These are phyloP conservation scores for Yamadazyma dushanensis DNA, from an alignment of 1,139 yeast genomes.

Conservation along the genomic window DNA sequence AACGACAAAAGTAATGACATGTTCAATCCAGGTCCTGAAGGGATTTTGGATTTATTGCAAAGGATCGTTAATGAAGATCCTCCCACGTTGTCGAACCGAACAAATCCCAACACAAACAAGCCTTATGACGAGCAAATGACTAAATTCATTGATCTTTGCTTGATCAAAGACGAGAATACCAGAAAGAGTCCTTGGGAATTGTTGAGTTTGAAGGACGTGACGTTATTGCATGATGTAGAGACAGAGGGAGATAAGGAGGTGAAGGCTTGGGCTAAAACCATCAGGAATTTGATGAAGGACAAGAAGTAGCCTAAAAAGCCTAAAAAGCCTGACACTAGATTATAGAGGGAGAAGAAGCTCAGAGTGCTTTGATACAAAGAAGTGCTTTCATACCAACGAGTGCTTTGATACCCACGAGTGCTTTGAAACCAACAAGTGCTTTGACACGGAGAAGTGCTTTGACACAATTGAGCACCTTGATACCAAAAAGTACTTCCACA, in stretches of 20 bases:
- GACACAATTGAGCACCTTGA: too few relatives aligned
- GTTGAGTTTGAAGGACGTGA: conserved; percentile 22
- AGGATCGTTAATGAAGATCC: conserved; percentile 92
- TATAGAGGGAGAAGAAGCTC: conserved; percentile 3
- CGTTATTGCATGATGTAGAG: conserved; percentile 46
- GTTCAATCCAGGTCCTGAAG: conserved; percentile 57
- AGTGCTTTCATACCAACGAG: too few relatives aligned
- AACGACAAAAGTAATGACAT: conserved; percentile 3
- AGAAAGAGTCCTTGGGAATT: conserved; percentile 67
- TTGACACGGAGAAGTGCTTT: too few relatives aligned
- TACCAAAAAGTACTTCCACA: too few relatives aligned
- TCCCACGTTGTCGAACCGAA: conserved; percentile 53
- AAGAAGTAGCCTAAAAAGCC: too few relatives aligned
- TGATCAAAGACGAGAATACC: conserved; percentile 61
- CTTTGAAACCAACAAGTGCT: too few relatives aligned
- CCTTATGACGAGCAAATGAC: conserved; percentile 47
- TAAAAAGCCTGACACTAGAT: background rate
- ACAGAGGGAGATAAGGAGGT: conserved; percentile 45
- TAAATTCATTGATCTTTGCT: conserved; percentile 66
- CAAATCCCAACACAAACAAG: conserved; percentile 25
- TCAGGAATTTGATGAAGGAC: conserved; percentile 26
- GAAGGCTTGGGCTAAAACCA: conserved; percentile 50
- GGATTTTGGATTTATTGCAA: conserved; percentile 86
- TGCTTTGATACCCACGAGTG: too few relatives aligned
- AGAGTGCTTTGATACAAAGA: background rate